These are phyloP conservation scores for Eucalyptus curtisii DNA, from an alignment of 345 rosid genomes.

Conservation along the genomic window DNA sequence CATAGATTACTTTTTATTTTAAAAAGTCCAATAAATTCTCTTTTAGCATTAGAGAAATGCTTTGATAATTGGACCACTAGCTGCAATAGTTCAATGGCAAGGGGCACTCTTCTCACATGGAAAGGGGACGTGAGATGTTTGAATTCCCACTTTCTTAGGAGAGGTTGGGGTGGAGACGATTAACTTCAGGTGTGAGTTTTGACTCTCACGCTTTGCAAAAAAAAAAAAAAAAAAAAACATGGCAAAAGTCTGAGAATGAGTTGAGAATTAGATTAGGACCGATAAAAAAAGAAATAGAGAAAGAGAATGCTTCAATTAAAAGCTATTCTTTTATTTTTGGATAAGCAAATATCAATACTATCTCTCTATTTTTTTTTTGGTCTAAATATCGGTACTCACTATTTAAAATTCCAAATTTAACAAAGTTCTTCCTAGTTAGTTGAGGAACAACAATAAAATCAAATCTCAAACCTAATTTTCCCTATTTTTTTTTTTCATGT, in stretches of 20 bases:
- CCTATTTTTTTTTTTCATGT: not conserved
- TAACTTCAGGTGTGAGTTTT: accelerated
- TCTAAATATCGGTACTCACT: not conserved
- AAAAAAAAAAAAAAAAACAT: too few species aligned
- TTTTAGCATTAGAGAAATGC: not conserved
- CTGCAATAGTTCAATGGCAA: not conserved
- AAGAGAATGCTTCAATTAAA: not conserved
- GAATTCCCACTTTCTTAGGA: too few species aligned
- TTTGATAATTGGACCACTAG: not conserved
- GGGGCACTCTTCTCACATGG: not conserved
- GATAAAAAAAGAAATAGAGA: not conserved
- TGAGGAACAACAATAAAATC: not conserved
- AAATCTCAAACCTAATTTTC: not conserved
- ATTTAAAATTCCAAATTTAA: not conserved
- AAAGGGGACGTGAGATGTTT: too few species aligned
- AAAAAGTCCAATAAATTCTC: not conserved
- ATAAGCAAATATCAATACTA: not conserved
- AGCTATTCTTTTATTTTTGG: not conserved
- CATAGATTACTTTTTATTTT: not conserved
- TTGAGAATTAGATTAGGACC: accelerated
- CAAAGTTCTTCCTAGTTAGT: not conserved
- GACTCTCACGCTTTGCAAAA: accelerated
- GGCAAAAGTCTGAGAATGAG: accelerated
- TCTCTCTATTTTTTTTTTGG: too few species aligned
- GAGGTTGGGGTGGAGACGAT: accelerated